A percentile compares a stretch with the other conserved stretches of the same genome.
These are phyloP conservation scores for Exidia glandulosa DNA, from an alignment of 768 basidiomycete genomes.

Conservation along the genomic window DNA sequence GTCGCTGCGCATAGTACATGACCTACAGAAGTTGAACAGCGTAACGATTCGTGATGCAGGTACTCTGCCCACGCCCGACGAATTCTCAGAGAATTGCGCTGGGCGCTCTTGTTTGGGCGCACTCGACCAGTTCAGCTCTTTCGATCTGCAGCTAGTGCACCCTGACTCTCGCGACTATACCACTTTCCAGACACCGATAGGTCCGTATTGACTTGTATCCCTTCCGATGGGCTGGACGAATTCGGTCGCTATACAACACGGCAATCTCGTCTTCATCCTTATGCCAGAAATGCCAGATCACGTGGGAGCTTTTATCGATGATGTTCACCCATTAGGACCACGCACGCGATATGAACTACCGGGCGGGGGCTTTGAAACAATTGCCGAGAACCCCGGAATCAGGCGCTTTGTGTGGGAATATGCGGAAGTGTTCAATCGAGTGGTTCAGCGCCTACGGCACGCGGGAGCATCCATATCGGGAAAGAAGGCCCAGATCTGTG, in stretches of 20 bases:
- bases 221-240: constrained; percentile 35
- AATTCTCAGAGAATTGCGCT: constrained; percentile 23
- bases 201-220: constrained; percentile 17
- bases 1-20: constrained; percentile 23
- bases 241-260: constrained; percentile 28
- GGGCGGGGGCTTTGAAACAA: constrained; percentile 22
- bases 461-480: constrained; percentile 25
- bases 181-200: constrained; percentile 29
- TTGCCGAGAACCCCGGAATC: constrained; percentile 22
- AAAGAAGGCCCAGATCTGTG: constrained; percentile 15
- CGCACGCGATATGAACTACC: constrained; percentile 16
- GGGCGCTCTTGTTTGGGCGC: constrained; percentile 16
- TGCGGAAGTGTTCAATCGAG: constrained; percentile 11
- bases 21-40: constrained; percentile 26
- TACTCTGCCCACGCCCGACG: constrained; percentile 21
- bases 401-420: constrained; percentile 20
- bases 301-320: constrained; percentile 29
- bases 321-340: constrained; percentile 26
- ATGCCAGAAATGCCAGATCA: constrained; percentile 28
- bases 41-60: constrained; percentile 17
- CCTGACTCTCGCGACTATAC: constrained; percentile 26
- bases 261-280: constrained; percentile 26
- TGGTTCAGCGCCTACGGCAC: constrained; percentile 12
- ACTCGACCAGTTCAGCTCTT: constrained; percentile 20
- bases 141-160: constrained; percentile 22